Conservation (phyloP, 1,284 basidiomycete species). For the Boletus nobilissimus region DNA sequence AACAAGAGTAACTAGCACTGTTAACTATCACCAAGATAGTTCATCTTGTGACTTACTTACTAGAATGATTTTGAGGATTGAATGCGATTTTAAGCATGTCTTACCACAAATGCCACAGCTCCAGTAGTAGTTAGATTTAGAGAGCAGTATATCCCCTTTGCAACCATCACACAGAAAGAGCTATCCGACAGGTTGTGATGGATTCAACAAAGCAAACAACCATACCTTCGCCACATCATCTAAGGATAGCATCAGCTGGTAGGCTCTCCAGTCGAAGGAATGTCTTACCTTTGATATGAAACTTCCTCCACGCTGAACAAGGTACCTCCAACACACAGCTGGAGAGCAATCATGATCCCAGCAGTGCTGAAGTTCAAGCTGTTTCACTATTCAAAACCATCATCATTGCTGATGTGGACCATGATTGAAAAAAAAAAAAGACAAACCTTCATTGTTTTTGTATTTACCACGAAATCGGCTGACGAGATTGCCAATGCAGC, state of each 20-base stretch:
- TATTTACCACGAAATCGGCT: conserved; percentile 90
- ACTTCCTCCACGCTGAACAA: conserved; percentile 94
- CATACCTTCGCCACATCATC: conserved; percentile 90
- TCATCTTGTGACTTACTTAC: conserved; percentile 59
- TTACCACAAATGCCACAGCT: conserved; percentile 81
- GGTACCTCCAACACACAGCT: conserved; percentile 93
- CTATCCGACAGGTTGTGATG: conserved; percentile 50
- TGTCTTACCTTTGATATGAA: conserved; percentile 82
- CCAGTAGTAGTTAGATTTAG: conserved; percentile 93
- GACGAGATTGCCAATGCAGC: conserved; percentile 94
- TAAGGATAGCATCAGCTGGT: conserved; percentile 30
- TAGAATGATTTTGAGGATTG: conserved; percentile 85
- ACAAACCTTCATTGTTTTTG: conserved; percentile 89
- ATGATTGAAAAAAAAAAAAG: conserved; percentile 7
- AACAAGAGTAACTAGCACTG: conserved; percentile 70
- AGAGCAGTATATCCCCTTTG: conserved; percentile 94
- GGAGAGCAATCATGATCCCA: conserved; percentile 91
- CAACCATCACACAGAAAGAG: conserved; percentile 96
- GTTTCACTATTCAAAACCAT: conserved; percentile 68
- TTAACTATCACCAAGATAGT: conserved; percentile 20
- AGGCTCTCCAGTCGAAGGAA: conserved; percentile 3
- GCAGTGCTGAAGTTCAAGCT: conserved; percentile 92
- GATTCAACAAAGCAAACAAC: conserved; percentile 1
- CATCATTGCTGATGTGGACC: background rate
- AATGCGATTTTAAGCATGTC: conserved; percentile 84